A percentile compares a stretch with the other conserved stretches of the same genome.
phyloP scores from a whole-genome alignment of 352 stramenopile species.

The Phytophthora fragariae region DNA sequence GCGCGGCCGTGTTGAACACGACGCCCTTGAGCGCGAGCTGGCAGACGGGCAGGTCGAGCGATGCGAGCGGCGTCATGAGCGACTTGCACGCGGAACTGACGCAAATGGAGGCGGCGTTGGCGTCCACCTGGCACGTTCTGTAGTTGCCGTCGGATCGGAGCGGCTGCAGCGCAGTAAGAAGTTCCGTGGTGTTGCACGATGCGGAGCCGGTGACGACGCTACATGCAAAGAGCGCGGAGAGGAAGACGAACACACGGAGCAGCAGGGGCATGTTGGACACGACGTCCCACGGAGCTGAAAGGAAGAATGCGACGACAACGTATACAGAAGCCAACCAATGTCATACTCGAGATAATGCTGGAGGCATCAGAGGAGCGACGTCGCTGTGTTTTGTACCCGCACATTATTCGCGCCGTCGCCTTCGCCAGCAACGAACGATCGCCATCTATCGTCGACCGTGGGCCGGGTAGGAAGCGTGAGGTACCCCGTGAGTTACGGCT shows the following conservation, averaged over 20 bases:
- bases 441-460: too few relatives aligned
- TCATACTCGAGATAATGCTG: too few relatives aligned
- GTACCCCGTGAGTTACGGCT: too few relatives aligned
- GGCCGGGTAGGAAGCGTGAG: too few relatives aligned
- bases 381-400: too few relatives aligned
- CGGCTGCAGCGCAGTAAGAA: constrained; percentile 8
- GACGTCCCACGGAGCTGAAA: too few relatives aligned
- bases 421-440: too few relatives aligned
- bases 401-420: too few relatives aligned
- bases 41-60: constrained; percentile 17
- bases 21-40: constrained; percentile 25
- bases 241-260: neutral
- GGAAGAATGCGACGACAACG: too few relatives aligned
- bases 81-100: constrained; percentile 22
- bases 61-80: constrained; percentile 12
- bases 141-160: constrained; percentile 22
- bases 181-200: neutral
- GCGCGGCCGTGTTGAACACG: constrained; percentile 12
- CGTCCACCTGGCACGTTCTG: constrained; percentile 22
- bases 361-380: too few relatives aligned
- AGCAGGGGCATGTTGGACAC: neutral
- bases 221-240: neutral
- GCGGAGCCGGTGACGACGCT: neutral
- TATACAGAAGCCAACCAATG: too few relatives aligned
- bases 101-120: constrained; percentile 23